Base-by-base conservation (phyloP, 352 stramenopile species). In the Phytophthora pinifolia region DNA sequence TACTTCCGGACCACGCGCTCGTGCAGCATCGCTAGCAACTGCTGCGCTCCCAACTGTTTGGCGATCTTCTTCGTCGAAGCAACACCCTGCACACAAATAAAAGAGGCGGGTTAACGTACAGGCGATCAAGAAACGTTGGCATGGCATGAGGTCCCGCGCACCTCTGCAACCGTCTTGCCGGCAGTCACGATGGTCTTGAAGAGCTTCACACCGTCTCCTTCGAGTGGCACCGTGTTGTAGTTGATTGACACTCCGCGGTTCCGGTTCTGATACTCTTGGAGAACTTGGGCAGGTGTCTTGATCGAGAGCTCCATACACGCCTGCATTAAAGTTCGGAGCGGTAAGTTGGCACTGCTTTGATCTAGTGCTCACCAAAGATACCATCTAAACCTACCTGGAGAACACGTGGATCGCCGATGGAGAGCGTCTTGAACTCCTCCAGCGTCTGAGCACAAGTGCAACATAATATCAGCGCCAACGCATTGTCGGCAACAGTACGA, bases 151-250 rank as follows among this genome's bases (percentile, higher is more conserved):
- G 32, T 31, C 9, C 25, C 29, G 45, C 37, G 15, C 67, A 90
- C 83, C 73, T 94, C 82, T 32, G 79, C 84, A 38, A 77, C 70
- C 1, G 70, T 83, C 33, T 62, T 86, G 25, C 82, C 84, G 5
- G 71, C 75, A 31, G 77, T 86, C 25, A 88, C 82, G 32, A 91
- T 89, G 9, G 78, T 89, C 61, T 92, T 94, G 68, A 92, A 94
- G 4, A 88, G 53, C 56, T 84, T 88, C 30, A 72, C 54, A 4
- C 73, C 77, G 30, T 87, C 70, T 1, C 57, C 51, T 6, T 90
- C 70, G 9, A 78, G 54, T 14, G 70, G 54, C 34, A 89, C 55
- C 10, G 77, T 89, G 46, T 89, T 92, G 58, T 92, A 94, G 43
- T 90, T 90, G 60, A 94, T 79, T 1, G 80, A 83, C 7, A 90